phyloP scores from a whole-genome alignment of 2,329 filamentous ascomycete species.

The Fusarium ambrosium region DNA sequence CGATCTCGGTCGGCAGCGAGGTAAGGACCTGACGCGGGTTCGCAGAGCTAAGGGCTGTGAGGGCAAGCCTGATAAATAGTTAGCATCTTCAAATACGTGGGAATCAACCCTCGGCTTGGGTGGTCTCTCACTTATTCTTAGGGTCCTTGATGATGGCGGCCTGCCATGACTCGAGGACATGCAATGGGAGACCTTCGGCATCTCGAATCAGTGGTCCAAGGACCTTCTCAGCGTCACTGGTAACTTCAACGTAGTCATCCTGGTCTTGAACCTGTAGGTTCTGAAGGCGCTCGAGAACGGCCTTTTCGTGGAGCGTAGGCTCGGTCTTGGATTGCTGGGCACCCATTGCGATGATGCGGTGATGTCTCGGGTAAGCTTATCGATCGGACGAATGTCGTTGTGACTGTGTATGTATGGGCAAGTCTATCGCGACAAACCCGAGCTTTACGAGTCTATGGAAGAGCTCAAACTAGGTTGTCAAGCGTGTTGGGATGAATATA shows the following conservation, averaged over 20 bases:
- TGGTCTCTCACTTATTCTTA: constrained; percentile 68
- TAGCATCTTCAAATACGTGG: background rate
- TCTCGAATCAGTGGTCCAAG: constrained; percentile 36
- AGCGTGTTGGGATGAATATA: background rate
- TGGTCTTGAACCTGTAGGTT: constrained; percentile 63
- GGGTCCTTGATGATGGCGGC: constrained; percentile 72
- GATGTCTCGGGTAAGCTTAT: background rate
- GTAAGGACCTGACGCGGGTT: constrained; percentile 76
- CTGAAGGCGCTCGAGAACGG: constrained; percentile 59
- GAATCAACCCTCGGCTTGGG: background rate
- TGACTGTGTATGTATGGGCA: too few species aligned
- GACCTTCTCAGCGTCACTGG: constrained; percentile 51
- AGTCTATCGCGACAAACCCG: background rate
- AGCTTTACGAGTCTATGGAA: background rate
- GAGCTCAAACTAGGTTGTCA: background rate
- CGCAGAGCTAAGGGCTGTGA: constrained; percentile 78
- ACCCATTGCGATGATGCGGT: constrained; percentile 55
- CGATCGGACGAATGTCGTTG: background rate
- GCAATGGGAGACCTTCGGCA: constrained; percentile 64
- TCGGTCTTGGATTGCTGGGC: constrained; percentile 58
- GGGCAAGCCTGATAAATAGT: constrained; percentile 70
- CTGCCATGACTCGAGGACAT: constrained; percentile 70
- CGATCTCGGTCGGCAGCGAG: constrained; percentile 71
- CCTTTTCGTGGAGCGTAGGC: constrained; percentile 56
- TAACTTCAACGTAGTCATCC: constrained; percentile 67